Evolutionary conservation across 352 stramenopile genomes (phyloP).

Genomic region (Pythium oligandrum): DNA sequence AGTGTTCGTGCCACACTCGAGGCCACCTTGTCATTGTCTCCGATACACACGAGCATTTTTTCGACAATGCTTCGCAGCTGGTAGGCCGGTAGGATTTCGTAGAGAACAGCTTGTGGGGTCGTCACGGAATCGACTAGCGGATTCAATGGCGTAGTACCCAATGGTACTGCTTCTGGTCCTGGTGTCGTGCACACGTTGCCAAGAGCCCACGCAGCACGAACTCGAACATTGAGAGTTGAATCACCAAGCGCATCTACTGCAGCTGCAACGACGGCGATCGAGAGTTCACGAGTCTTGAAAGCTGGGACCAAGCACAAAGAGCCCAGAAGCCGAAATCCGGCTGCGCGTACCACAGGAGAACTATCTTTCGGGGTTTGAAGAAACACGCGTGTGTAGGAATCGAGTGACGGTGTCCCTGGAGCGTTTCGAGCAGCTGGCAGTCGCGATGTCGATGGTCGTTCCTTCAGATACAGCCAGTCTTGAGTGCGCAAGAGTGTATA

Average conservation of each 20-base stretch:
- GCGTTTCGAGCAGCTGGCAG: slow-evolving; percentile 28
- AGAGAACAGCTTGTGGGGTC: slow-evolving; percentile 27
- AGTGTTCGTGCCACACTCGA: slow-evolving; percentile 80
- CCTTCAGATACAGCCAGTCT: slow-evolving; percentile 61
- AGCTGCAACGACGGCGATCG: slow-evolving; percentile 48
- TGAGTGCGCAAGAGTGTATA: slow-evolving; percentile 71
- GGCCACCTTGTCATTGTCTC: slow-evolving; percentile 87
- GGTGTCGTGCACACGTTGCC: slow-evolving; percentile 82
- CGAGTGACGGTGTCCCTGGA: slow-evolving; percentile 29
- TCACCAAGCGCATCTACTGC: slow-evolving; percentile 66
- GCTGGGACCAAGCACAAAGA: slow-evolving; percentile 65
- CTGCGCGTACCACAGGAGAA: slow-evolving; percentile 74
- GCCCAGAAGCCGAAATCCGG: slow-evolving; percentile 71
- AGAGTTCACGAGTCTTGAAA: slow-evolving; percentile 76
- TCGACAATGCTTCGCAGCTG: slow-evolving; percentile 69
- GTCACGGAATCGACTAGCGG: no score
- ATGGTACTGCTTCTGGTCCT: slow-evolving; percentile 43
- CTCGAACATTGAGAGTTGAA: slow-evolving; percentile 80
- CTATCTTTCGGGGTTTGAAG: slow-evolving; percentile 72
- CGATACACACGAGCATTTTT: slow-evolving; percentile 81
- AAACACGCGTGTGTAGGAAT: slow-evolving; percentile 71
- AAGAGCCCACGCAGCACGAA: slow-evolving; percentile 77
- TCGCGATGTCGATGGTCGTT: slow-evolving; percentile 19
- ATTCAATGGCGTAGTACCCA: no score
- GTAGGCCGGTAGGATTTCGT: slow-evolving; percentile 56